Evolutionary conservation across 2,329 filamentous ascomycete species (phyloP).

Genomic region (Colletotrichum musae): DNA sequence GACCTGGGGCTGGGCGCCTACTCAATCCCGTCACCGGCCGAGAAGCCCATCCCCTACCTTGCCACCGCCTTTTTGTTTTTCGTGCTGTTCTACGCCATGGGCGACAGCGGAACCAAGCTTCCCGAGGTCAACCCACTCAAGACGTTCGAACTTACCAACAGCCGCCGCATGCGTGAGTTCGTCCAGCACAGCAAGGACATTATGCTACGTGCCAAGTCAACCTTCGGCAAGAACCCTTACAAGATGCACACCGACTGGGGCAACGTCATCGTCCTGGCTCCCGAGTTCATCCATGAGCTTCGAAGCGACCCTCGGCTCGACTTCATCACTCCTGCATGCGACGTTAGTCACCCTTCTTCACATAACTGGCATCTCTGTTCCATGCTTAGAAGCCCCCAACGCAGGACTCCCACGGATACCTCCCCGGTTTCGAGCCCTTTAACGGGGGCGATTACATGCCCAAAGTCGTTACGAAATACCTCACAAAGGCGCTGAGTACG

Average conservation of each 20-base stretch:
- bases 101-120: conserved; percentile 4
- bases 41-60: conserved; percentile 21
- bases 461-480: conserved; percentile 18
- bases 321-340: neutral
- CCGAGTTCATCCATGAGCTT: conserved; percentile 21
- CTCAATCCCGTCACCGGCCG: conserved; percentile 25
- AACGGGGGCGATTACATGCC: neutral
- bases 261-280: conserved; percentile 16
- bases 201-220: conserved; percentile 10
- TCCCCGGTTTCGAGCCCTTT: conserved; percentile 28
- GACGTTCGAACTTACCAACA: conserved; percentile 14
- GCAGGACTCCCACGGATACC: conserved; percentile 16
- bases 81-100: conserved; percentile 13
- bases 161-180: conserved; percentile 27
- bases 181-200: conserved; percentile 12
- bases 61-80: conserved; percentile 10
- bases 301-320: conserved; percentile 18
- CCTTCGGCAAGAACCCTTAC: conserved; percentile 18
- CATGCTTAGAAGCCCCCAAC: neutral
- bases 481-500: conserved; percentile 28
- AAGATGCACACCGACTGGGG: conserved; percentile 24
- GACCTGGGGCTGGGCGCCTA: conserved; percentile 14
- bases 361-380: accelerated
- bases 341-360: conserved; percentile 1
- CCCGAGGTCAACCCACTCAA: conserved; percentile 22